These are phyloP conservation scores for Hylodesmum podocarpum DNA, from an alignment of 306 rosid genomes.

Conservation along the genomic window DNA sequence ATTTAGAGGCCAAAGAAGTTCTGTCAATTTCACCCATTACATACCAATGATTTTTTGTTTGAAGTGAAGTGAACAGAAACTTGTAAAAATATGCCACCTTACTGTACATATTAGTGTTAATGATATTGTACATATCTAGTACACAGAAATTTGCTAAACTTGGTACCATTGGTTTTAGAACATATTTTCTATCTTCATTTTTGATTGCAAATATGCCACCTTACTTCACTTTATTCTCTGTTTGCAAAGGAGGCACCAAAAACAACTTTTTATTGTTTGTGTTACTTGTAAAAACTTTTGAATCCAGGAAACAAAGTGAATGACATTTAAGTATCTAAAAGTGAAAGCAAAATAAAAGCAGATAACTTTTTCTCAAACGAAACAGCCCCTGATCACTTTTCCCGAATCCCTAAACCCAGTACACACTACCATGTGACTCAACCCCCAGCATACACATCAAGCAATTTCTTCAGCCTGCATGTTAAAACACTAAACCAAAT, in stretches of 20 bases:
- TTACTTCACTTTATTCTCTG: neutral
- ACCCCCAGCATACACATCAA: neutral
- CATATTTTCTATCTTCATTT: neutral
- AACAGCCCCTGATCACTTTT: neutral
- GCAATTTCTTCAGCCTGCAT: neutral
- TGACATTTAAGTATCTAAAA: neutral
- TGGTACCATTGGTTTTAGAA: neutral
- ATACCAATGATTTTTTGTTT: neutral
- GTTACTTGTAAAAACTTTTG: neutral
- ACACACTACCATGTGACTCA: neutral
- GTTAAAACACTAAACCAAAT: neutral
- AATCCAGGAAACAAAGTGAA: neutral
- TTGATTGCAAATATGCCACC: neutral
- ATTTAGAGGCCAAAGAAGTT: neutral
- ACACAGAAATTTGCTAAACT: neutral
- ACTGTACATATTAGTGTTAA: neutral
- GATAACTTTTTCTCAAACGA: neutral
- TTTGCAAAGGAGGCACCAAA: neutral
- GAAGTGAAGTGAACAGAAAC: neutral
- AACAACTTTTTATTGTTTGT: neutral
- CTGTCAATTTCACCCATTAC: conserved; percentile 8
- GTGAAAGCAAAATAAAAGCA: neutral
- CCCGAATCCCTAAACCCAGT: neutral
- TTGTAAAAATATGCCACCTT: neutral
- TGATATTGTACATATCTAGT: neutral